phyloP scores from a whole-genome alignment of 2,329 filamentous ascomycete species.

The Apiospora malaysiana region DNA sequence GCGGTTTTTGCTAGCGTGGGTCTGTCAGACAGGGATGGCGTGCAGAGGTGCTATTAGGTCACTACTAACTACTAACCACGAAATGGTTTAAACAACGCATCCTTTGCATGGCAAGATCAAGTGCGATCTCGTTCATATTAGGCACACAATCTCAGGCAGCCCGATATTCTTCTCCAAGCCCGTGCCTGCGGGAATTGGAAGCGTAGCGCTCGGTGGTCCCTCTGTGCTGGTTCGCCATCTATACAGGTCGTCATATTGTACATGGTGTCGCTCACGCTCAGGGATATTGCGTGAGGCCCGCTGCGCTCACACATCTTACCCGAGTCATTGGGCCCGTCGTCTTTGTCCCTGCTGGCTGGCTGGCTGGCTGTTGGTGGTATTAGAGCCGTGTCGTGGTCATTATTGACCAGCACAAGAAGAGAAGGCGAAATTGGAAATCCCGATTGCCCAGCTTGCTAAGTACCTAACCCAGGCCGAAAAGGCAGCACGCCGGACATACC shows the following conservation, averaged over 20 bases:
- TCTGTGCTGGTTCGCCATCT: not conserved
- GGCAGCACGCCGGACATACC: not conserved
- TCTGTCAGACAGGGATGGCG: constrained; percentile 16
- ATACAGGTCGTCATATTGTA: not conserved
- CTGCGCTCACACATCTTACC: constrained; percentile 13
- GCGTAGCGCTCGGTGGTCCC: not conserved
- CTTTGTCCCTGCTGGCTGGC: not conserved
- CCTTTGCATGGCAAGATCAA: constrained; percentile 7
- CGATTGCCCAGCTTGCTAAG: not conserved
- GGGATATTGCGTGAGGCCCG: constrained; percentile 4
- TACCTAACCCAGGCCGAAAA: not conserved
- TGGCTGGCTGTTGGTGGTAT: not conserved
- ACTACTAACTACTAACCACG: constrained; percentile 4
- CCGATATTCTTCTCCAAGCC: not conserved
- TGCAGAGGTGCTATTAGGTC: too few species aligned
- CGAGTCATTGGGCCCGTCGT: constrained; percentile 15
- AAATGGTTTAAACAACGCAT: constrained; percentile 15
- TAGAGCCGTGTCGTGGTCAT: not conserved
- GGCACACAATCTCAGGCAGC: constrained; percentile 13
- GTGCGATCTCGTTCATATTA: constrained; percentile 8
- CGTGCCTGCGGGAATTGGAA: not conserved
- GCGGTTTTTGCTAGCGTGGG: constrained; percentile 6
- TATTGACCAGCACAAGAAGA: not conserved
- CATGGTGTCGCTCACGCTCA: not conserved
- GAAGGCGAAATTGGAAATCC: not conserved